phyloP scores from a whole-genome alignment of 176 grass and related monocot species.

The Elymus sibiricus region DNA sequence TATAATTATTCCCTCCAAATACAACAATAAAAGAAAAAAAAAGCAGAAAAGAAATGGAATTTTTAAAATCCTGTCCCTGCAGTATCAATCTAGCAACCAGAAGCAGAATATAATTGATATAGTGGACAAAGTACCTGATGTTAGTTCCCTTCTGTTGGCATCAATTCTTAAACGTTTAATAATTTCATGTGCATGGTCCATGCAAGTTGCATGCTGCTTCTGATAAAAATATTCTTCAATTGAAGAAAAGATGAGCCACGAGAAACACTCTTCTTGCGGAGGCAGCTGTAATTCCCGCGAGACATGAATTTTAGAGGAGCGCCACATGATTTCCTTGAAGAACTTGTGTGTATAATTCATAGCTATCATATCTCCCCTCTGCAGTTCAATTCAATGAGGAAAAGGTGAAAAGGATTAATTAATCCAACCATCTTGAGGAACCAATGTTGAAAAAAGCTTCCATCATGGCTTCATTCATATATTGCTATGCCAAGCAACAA shows the following conservation, averaged over 20 bases:
- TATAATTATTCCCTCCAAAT: conserved; percentile 14
- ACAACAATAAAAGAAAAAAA: background rate
- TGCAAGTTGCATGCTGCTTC: conserved; percentile 87
- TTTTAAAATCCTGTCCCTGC: conserved; percentile 9
- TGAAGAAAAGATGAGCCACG: conserved; percentile 79
- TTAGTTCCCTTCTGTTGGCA: conserved; percentile 39
- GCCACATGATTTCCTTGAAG: conserved; percentile 96
- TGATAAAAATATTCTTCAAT: conserved; percentile 99
- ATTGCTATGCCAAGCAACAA: conserved; percentile 8
- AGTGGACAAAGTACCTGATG: conserved; percentile 38
- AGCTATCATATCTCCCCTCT: conserved; percentile 67
- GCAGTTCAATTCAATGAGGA: conserved; percentile 37
- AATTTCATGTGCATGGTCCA: conserved; percentile 90
- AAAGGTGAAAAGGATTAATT: conserved; percentile 32
- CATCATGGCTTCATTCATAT: conserved; percentile 8
- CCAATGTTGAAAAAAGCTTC: conserved; percentile 11
- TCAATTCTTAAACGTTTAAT: conserved; percentile 78
- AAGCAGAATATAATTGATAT: conserved; percentile 7
- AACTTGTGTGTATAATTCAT: conserved; percentile 80
- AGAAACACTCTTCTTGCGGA: conserved; percentile 82
- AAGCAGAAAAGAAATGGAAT: background rate
- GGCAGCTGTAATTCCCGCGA: conserved; percentile 74
- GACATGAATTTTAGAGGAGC: conserved; percentile 95
- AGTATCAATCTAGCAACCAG: conserved; percentile 11
- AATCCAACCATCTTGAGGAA: conserved; percentile 21